Evolutionary conservation across 2,329 filamentous ascomycete species (phyloP).

Genomic region (Colletotrichum nymphaeae): DNA sequence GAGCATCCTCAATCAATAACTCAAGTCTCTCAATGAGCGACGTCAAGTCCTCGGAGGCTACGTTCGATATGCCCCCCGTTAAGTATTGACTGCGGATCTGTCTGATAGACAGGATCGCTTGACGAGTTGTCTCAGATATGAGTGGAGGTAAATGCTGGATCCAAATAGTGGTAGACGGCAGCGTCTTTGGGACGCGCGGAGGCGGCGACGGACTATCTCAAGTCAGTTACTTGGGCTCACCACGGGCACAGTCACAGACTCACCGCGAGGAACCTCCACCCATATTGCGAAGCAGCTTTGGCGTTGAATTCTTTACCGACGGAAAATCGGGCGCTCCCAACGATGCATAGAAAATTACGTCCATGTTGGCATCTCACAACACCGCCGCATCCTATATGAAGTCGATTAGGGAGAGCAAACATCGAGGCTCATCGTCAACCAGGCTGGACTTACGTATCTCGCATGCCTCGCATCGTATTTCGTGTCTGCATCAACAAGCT

Average conservation of each 20-base stretch:
- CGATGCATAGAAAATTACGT: background rate
- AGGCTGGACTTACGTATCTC: background rate
- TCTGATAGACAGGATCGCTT: conserved; percentile 25
- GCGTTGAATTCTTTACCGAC: background rate
- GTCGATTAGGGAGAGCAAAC: background rate
- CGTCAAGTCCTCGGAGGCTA: background rate
- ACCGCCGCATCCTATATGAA: background rate
- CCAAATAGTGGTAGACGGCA: conserved; percentile 27
- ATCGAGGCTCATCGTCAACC: background rate
- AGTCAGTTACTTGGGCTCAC: background rate
- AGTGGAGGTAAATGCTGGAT: conserved; percentile 35
- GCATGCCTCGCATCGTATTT: conserved; percentile 9
- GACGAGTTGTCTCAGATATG: conserved; percentile 20
- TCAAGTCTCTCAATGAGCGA: conserved; percentile 3
- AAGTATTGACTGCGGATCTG: conserved; percentile 28
- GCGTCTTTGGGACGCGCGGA: conserved; percentile 30
- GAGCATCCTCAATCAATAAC: conserved; percentile 13
- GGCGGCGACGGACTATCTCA: conserved; percentile 17
- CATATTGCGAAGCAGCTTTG: conserved; percentile 5
- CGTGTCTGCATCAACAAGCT: conserved; percentile 8
- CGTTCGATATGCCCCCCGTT: background rate
- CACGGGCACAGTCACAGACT: background rate
- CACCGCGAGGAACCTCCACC: conserved; percentile 26
- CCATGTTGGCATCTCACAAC: background rate
- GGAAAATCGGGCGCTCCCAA: conserved; percentile 10